Evolutionary conservation across 148 eudicot genomes (phyloP), one percentile per base, ranked within the genome.

Genomic region (Heliosperma pusillum): DNA sequence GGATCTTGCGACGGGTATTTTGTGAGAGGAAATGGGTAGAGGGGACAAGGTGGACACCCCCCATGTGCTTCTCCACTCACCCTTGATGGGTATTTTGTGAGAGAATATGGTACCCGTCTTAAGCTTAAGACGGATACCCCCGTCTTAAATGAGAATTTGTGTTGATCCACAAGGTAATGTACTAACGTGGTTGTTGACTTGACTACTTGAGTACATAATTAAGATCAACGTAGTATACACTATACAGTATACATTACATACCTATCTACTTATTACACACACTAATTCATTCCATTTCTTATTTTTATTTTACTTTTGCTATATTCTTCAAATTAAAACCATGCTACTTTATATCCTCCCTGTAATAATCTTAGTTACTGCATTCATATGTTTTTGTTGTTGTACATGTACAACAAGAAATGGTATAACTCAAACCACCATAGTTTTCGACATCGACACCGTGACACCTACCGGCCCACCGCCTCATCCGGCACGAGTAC

Each of bases 381-480:
- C 63, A 36, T 71, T 72, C 26, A 0, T 80, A 26, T 76, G 79
- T 42, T 80, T 66, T 29, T 63, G 33, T 55, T 70, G 76, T 12
- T 76, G 76, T 11, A 66, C 69, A 25, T 56, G 52, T 25, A 22
- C 36, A n/a, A 42, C 27, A 45, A 66, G 76, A 58, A 7, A 44
- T 6, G 52, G 0, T n/a, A 76, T 42, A 66, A 33, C 25, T 26
- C 71, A 63, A 75, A 71, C 42, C 57, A 40, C 57, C 29, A 24
- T 44, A 29, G 50, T 75, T 10, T 19, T 55, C 19, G 65, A 53
- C 15, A 42, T 70, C 40, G 45, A 47, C n/a, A 7, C 5, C 4
- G 17, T 16, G 19, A 13, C 17, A 50, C 5, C 70, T 36, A 21
- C 71, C 27, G 22, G 36, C 3, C 36, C 25, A 13, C 69, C 75